These are phyloP conservation scores for Ustilago shanxiensis DNA, from an alignment of 1,284 basidiomycete species.

Conservation along the genomic window DNA sequence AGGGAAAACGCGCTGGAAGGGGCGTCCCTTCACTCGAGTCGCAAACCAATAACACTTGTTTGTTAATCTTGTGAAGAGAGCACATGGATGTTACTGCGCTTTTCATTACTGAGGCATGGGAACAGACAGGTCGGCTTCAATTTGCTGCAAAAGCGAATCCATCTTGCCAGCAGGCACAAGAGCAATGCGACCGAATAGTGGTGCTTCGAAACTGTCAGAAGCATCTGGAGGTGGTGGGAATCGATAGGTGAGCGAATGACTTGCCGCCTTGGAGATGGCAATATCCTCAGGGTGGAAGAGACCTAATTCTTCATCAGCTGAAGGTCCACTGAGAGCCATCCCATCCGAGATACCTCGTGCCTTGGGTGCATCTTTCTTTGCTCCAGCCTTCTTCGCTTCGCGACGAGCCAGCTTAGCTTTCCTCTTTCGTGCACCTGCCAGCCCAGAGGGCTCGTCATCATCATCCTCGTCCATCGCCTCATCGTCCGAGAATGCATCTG, in stretches of 20 bases:
- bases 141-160: constrained; percentile 37
- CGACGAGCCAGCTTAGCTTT: constrained; percentile 46
- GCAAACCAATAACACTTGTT: not conserved
- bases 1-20: no score
- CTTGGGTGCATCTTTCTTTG: constrained; percentile 46
- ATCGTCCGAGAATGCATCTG: constrained; percentile 63
- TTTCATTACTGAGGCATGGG: constrained; percentile 24
- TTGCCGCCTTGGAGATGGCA: constrained; percentile 54
- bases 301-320: constrained; percentile 54
- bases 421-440: constrained; percentile 59
- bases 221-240: constrained; percentile 66
- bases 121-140: constrained; percentile 38
- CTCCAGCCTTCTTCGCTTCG: constrained; percentile 52
- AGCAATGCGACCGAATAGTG: constrained; percentile 61
- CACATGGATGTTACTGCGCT: not conserved
- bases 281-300: constrained; percentile 68
- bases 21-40: not conserved
- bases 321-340: constrained; percentile 19
- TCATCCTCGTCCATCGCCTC: constrained; percentile 63
- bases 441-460: constrained; percentile 56
- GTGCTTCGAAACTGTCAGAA: constrained; percentile 63
- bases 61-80: not conserved
- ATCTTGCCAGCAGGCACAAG: constrained; percentile 56
- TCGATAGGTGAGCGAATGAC: constrained; percentile 61
- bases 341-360: constrained; percentile 41